phyloP scores from a whole-genome alignment of 1,284 basidiomycete genomes.

The Ceratobasidium sp. region DNA sequence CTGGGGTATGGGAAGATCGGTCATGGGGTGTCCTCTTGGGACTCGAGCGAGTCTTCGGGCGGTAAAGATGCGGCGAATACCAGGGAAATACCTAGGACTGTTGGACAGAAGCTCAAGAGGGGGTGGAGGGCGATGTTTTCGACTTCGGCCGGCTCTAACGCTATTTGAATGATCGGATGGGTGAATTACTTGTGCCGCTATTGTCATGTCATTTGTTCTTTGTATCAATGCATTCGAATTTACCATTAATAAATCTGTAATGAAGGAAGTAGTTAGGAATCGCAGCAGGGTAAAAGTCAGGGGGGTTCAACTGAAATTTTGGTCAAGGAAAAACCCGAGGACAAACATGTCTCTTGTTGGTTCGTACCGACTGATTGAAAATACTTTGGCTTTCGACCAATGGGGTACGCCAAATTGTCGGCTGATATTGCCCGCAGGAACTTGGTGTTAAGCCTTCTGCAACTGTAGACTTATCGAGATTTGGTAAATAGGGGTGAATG shows the following conservation, averaged over 20 bases:
- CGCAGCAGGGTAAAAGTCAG: too few relatives aligned
- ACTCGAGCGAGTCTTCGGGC: slow-evolving; percentile 7
- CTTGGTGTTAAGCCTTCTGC: too few relatives aligned
- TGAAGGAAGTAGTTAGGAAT: too few relatives aligned
- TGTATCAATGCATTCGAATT: background rate
- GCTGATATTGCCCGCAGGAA: too few relatives aligned
- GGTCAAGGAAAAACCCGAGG: too few relatives aligned
- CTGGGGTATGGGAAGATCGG: background rate
- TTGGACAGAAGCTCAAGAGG: slow-evolving; percentile 22
- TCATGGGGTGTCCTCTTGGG: background rate
- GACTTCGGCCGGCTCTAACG: background rate
- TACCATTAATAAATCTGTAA: too few relatives aligned
- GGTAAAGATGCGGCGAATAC: background rate
- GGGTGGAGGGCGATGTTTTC: slow-evolving; percentile 35
- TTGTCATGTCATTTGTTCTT: slow-evolving; percentile 25
- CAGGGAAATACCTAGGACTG: background rate
- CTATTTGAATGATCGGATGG: background rate
- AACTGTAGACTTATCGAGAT: background rate
- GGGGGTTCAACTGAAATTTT: too few relatives aligned
- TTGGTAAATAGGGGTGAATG: background rate
- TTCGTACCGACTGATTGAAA: too few relatives aligned
- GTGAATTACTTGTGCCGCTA: background rate
- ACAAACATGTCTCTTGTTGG: too few relatives aligned
- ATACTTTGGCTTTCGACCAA: too few relatives aligned
- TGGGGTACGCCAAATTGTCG: too few relatives aligned